phyloP scores from a whole-genome alignment of 495 filamentous ascomycete genomes.

The Gamarada debralockiae region DNA sequence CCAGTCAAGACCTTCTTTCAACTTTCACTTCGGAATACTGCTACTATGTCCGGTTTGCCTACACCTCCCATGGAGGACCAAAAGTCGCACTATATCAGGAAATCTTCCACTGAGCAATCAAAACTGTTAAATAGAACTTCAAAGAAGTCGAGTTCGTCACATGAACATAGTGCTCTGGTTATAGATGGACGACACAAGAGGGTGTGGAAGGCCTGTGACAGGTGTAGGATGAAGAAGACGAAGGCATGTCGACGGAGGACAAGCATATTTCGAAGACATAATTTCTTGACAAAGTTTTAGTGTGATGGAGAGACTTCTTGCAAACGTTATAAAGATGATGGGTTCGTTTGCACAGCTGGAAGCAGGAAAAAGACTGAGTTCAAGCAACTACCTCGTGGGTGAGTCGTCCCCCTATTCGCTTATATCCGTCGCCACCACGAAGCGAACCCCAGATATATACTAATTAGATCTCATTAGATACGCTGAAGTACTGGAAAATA shows the following conservation, averaged over 20 bases:
- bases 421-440: too few relatives aligned
- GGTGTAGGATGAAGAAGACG: conserved; percentile 69
- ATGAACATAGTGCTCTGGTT: conserved; percentile 31
- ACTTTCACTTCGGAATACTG: too few relatives aligned
- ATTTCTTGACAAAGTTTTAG: conserved; percentile 49
- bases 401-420: conserved; percentile 11
- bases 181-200: conserved; percentile 54
- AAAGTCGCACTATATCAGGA: conserved; percentile 16
- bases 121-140: conserved; percentile 19
- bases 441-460: too few relatives aligned
- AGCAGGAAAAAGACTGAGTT: conserved; percentile 56
- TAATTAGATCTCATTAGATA: too few relatives aligned
- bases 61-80: conserved; percentile 23
- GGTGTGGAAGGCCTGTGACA: conserved; percentile 68
- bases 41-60: conserved; percentile 22
- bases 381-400: conserved; percentile 53
- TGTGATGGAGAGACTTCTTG: conserved; percentile 66
- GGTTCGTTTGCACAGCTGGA: conserved; percentile 51
- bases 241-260: conserved; percentile 43
- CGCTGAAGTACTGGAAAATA: too few relatives aligned
- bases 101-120: conserved; percentile 12
- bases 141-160: conserved; percentile 26
- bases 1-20: too few relatives aligned
- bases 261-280: conserved; percentile 31
- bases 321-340: conserved; percentile 62